phyloP scores from a whole-genome alignment of 257 asterid genomes.

The Mitragyna speciosa region DNA sequence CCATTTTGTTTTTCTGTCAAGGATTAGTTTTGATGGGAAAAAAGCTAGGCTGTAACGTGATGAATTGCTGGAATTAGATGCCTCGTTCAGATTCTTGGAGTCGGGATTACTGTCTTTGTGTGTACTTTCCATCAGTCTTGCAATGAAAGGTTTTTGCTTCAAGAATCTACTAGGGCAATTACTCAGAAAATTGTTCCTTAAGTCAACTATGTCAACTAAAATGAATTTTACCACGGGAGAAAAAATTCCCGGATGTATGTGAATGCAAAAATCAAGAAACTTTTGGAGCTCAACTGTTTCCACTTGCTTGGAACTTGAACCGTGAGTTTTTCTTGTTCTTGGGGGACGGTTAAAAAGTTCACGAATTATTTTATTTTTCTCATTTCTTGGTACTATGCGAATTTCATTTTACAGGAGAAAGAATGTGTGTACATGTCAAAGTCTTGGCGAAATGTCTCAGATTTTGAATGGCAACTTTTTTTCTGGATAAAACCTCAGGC shows the following conservation, averaged over 20 bases:
- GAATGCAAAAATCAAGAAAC: background rate
- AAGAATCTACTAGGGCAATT: background rate
- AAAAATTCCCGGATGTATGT: background rate
- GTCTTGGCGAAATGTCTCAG: background rate
- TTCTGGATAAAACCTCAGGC: slow-evolving; percentile 53
- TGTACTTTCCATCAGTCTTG: background rate
- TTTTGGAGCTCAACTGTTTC: background rate
- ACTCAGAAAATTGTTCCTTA: background rate
- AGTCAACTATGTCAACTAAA: background rate
- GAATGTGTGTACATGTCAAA: background rate
- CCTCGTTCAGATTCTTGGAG: background rate
- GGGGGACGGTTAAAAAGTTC: background rate
- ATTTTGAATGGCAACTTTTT: background rate
- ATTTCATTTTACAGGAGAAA: background rate
- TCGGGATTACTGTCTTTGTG: background rate
- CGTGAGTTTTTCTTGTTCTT: background rate
- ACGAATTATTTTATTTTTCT: too few relatives aligned
- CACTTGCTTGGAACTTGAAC: background rate
- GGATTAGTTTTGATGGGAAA: background rate
- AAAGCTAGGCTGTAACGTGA: too few relatives aligned
- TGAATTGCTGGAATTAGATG: background rate
- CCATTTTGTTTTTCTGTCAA: too few relatives aligned
- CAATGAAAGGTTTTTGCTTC: background rate
- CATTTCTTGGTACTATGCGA: background rate
- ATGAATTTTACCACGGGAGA: background rate